These are phyloP conservation scores for Hemileia vastatrix DNA, from an alignment of 1,284 basidiomycete genomes.

Conservation along the genomic window DNA sequence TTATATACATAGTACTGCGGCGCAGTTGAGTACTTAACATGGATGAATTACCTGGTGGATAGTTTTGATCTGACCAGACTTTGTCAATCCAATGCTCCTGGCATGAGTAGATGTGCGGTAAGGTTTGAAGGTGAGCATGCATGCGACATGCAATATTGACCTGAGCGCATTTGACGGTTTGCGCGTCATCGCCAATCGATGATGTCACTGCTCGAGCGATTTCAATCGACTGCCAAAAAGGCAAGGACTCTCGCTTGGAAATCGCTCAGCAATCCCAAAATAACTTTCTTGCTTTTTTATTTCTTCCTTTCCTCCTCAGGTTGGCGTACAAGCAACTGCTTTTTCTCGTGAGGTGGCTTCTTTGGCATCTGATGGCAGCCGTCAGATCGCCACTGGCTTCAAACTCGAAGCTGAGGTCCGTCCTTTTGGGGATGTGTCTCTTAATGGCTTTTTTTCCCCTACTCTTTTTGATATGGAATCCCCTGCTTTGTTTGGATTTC, in stretches of 20 bases:
- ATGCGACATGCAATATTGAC: too few species aligned
- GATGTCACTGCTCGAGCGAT: conserved; percentile 18
- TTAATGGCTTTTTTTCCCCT: background rate
- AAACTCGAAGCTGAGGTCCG: conserved; percentile 18
- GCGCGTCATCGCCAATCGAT: too few species aligned
- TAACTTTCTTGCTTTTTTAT: background rate
- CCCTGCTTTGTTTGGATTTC: background rate
- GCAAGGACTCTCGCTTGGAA: background rate
- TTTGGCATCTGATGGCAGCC: conserved; percentile 16
- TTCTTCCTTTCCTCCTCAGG: background rate
- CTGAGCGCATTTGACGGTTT: too few species aligned
- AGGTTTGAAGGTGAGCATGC: too few species aligned
- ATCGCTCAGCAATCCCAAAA: too few species aligned
- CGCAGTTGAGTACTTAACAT: too few species aligned
- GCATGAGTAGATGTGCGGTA: too few species aligned
- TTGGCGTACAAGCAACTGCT: conserved; percentile 18
- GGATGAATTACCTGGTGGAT: too few species aligned
- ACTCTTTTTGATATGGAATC: background rate
- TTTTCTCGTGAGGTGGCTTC: conserved; percentile 19
- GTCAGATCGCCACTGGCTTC: conserved; percentile 16
- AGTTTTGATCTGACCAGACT: too few species aligned
- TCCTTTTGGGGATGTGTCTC: too few species aligned
- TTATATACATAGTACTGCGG: too few species aligned
- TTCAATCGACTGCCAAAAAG: conserved; percentile 19
- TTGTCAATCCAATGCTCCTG: too few species aligned